These are phyloP conservation scores for Fusarium continuum DNA, from an alignment of 2,329 filamentous ascomycete species.

Conservation along the genomic window DNA sequence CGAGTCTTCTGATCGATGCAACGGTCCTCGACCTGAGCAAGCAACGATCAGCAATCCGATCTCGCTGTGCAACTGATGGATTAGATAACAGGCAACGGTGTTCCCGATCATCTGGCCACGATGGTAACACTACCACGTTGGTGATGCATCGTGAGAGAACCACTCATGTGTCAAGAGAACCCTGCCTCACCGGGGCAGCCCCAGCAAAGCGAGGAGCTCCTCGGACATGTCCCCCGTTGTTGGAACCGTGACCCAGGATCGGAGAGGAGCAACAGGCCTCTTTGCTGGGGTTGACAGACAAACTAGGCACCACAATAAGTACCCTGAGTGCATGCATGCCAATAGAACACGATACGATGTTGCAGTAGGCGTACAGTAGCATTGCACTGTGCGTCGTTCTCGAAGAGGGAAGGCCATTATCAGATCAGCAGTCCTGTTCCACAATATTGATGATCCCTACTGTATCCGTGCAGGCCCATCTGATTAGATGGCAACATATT, in stretches of 20 bases:
- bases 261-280: not conserved
- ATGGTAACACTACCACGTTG: too few species aligned
- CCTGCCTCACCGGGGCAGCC: not conserved
- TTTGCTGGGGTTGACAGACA: too few species aligned
- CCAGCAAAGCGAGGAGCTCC: not conserved
- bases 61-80: too few species aligned
- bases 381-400: not conserved
- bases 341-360: too few species aligned
- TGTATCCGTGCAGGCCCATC: conserved; percentile 8
- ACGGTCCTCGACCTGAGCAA: too few species aligned
- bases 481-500: conserved; percentile 18
- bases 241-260: not conserved
- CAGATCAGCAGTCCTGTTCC: conserved; percentile 1
- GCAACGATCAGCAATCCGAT: too few species aligned
- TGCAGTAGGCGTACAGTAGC: too few species aligned
- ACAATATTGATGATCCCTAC: conserved; percentile 12
- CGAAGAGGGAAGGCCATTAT: accelerated
- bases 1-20: too few species aligned
- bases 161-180: not conserved
- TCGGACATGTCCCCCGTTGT: not conserved
- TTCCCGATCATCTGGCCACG: too few species aligned
- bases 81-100: too few species aligned
- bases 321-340: too few species aligned
- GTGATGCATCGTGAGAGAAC: not conserved
- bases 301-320: not conserved